These are phyloP conservation scores for Diaporthe batatas DNA, from an alignment of 2,329 filamentous ascomycete species.

Conservation along the genomic window DNA sequence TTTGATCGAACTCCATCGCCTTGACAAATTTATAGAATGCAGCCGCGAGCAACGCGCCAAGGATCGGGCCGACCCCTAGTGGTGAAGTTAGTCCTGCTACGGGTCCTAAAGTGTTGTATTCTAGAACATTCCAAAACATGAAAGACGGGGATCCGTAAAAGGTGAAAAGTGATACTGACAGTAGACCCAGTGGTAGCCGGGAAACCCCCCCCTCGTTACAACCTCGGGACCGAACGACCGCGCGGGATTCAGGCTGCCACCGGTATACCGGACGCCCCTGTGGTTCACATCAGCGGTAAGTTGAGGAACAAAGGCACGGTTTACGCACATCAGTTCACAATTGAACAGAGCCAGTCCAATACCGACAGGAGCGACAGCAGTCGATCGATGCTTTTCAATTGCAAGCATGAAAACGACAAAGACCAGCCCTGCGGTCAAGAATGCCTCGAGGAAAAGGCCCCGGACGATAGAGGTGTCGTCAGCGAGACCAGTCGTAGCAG, in stretches of 20 bases:
- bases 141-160: no score
- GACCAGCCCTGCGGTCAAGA: constrained; percentile 73
- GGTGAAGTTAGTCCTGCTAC: no score
- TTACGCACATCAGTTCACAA: constrained; percentile 55
- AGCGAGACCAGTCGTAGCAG: constrained; percentile 68
- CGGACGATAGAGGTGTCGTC: constrained; percentile 65
- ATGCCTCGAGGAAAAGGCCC: constrained; percentile 76
- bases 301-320: no score
- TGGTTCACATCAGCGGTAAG: background rate
- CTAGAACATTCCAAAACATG: no score
- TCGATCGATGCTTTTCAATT: constrained; percentile 80
- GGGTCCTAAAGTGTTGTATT: no score
- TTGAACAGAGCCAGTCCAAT: constrained; percentile 81
- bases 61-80: constrained; percentile 64
- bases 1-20: constrained; percentile 63
- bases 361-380: constrained; percentile 77
- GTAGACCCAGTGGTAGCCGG: constrained; percentile 66
- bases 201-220: constrained; percentile 54
- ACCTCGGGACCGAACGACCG: constrained; percentile 64
- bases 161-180: no score
- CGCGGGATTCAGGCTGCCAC: constrained; percentile 64
- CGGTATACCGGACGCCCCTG: constrained; percentile 59
- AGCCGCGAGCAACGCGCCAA: constrained; percentile 64
- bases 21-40: constrained; percentile 65
- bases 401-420: constrained; percentile 78